Base-by-base conservation (phyloP, 805 yeast species). In the Kuraishia cidri region DNA sequence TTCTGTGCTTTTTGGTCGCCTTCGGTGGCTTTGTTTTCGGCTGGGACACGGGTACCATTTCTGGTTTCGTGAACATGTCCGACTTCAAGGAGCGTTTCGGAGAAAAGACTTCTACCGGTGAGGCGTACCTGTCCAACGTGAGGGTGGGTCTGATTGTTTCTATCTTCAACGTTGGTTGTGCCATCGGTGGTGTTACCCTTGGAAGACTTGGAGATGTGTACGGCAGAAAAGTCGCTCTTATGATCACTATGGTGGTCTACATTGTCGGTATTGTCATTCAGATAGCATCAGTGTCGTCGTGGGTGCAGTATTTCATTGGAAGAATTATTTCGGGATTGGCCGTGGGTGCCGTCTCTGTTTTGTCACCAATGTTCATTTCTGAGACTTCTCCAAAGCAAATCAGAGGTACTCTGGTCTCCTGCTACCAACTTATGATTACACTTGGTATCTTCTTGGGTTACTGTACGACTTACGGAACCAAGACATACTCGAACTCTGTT, bases 1-100 rank as follows among this genome's bases (percentile, higher is more conserved):
- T 47, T 32, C 58, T 54, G 19, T 75, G 85, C 54, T 44, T 64
- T n/a, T 45, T 72, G 34, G 72, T 79, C 42, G 82, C 85, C 21
- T 79, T 79, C 41, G 86, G 85, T 60, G 88, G 87, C 30, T 79
- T 74, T 50, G 78, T 79, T 29, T 79, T 76, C 47, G 87, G 87
- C 38, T 79, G 79, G 69, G 87, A 79, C 61, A 79, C 84, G 32
- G 87, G 86, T 61, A 77, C 86, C 41, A 72, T 78, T 54, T 75
- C 82, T 26, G 85, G 85, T 43, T 74, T 79, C 46, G 74, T 77
- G 31, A 72, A 72, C 50, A 72, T 78, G 76, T 45, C 62, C n/a
- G 74, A 75, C 40, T 79, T 69, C 54, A 48, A 57, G 33, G 36
- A 42, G 13, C 59, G 77, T 45, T 76, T 77, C 42, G 85, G 82